Evolutionary conservation across 139 green algal genomes (phyloP).

Genomic region (Zygnema cylindricum): DNA sequence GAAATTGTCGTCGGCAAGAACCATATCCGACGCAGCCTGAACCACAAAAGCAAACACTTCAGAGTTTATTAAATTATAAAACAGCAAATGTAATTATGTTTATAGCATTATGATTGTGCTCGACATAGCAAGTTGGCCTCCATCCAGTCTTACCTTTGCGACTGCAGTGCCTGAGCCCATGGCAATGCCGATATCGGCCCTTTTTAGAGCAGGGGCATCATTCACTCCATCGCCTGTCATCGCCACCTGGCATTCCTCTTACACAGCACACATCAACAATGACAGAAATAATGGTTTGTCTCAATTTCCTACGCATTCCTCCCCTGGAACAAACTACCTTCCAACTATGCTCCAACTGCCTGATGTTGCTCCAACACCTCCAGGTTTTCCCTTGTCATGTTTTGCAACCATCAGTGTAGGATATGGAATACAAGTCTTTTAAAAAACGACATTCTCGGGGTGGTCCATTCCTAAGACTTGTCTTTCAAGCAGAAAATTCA

Average conservation of each 20-base stretch:
- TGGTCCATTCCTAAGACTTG: too few relatives aligned
- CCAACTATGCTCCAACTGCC: too few relatives aligned
- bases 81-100: not conserved
- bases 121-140: not conserved
- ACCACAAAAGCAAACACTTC: not conserved
- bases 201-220: slow-evolving; percentile 68
- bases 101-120: slow-evolving; percentile 3
- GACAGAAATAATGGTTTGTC: not conserved
- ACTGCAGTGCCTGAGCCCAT: slow-evolving; percentile 71
- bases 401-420: too few relatives aligned
- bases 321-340: too few relatives aligned
- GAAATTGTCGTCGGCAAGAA: slow-evolving; percentile 72
- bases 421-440: too few relatives aligned
- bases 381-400: too few relatives aligned
- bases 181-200: slow-evolving; percentile 68
- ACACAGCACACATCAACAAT: not conserved
- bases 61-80: too few relatives aligned
- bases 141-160: slow-evolving; percentile 58
- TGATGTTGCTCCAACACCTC: not conserved
- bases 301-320: too few relatives aligned
- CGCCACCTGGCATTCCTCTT: slow-evolving; percentile 49
- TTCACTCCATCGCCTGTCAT: slow-evolving; percentile 74
- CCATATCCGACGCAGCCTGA: slow-evolving; percentile 65
- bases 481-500: too few relatives aligned
- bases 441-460: too few relatives aligned